Evolutionary conservation across 306 rosid species (phyloP).

Genomic region (Fragaria iinumae): DNA sequence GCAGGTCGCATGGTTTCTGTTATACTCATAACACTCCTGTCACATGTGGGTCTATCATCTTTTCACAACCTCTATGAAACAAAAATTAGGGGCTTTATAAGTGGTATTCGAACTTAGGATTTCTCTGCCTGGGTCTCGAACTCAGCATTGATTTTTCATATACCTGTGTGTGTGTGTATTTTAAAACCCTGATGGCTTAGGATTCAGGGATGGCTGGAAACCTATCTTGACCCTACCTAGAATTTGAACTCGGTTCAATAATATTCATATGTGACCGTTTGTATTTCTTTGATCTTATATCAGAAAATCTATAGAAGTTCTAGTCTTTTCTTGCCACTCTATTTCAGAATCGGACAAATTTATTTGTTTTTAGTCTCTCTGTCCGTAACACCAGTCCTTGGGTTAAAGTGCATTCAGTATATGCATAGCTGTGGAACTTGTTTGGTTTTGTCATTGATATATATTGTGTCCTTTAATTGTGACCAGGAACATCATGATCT

Average conservation of each 20-base stretch:
- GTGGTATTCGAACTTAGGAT: neutral
- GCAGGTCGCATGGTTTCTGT: neutral
- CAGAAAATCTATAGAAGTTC: neutral
- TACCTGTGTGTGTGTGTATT: neutral
- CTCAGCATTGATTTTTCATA: neutral
- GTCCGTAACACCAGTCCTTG: neutral
- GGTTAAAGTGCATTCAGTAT: neutral
- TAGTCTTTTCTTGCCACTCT: neutral
- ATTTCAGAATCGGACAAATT: neutral
- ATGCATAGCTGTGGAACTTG: neutral
- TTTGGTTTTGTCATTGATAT: neutral
- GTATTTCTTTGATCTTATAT: neutral
- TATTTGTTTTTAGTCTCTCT: neutral
- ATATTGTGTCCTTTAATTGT: slow-evolving; percentile 15
- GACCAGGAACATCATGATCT: slow-evolving; percentile 96
- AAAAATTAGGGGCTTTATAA: neutral
- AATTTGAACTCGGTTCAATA: neutral
- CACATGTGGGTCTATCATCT: neutral
- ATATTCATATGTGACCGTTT: neutral
- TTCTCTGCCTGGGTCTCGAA: neutral
- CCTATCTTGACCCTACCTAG: slow-evolving; percentile 1
- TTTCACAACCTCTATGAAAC: neutral
- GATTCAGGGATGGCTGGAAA: neutral
- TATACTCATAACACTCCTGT: neutral
- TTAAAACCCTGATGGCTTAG: neutral